These are phyloP conservation scores for Penicillium samsonianum DNA, from an alignment of 495 filamentous ascomycete genomes.

Conservation along the genomic window DNA sequence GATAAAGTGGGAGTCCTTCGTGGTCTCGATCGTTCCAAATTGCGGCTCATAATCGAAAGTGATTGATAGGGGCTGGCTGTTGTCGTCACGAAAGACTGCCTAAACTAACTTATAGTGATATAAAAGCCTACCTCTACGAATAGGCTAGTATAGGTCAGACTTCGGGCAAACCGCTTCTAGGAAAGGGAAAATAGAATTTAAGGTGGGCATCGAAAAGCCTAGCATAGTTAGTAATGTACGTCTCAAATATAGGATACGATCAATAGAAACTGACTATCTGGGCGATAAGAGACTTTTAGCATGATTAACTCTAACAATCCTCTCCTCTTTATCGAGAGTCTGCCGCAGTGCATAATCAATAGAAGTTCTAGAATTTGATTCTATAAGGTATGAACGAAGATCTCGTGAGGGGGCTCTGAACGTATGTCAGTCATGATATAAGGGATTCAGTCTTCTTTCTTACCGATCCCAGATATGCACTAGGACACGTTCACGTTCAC, in stretches of 20 bases:
- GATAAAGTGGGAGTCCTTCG: slow-evolving; percentile 6
- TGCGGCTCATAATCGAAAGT: slow-evolving; percentile 13
- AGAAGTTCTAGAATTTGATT: neutral
- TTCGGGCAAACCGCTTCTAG: slow-evolving; percentile 12
- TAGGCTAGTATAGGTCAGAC: slow-evolving; percentile 16
- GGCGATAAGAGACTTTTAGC: slow-evolving; percentile 13
- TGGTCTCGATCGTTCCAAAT: neutral
- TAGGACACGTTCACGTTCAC: slow-evolving; percentile 15
- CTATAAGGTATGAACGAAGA: slow-evolving; percentile 14
- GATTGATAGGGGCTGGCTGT: neutral
- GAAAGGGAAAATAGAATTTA: slow-evolving; percentile 19
- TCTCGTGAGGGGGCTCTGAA: slow-evolving; percentile 18
- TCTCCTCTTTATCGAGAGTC: slow-evolving; percentile 16
- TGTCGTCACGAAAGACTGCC: slow-evolving; percentile 10
- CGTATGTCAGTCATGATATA: slow-evolving; percentile 4
- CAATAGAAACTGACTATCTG: slow-evolving; percentile 15
- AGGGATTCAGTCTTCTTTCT: neutral
- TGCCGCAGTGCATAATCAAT: slow-evolving; percentile 17
- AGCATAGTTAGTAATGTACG: slow-evolving; percentile 8
- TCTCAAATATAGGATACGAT: neutral
- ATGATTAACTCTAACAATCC: slow-evolving; percentile 18
- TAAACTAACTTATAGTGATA: slow-evolving; percentile 12
- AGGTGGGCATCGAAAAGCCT: slow-evolving; percentile 18
- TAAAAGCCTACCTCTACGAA: slow-evolving; percentile 16
- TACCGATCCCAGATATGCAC: slow-evolving; percentile 8